Base-by-base conservation (phyloP, 148 eudicot species). In the Amaranthus hypochondriacus region DNA sequence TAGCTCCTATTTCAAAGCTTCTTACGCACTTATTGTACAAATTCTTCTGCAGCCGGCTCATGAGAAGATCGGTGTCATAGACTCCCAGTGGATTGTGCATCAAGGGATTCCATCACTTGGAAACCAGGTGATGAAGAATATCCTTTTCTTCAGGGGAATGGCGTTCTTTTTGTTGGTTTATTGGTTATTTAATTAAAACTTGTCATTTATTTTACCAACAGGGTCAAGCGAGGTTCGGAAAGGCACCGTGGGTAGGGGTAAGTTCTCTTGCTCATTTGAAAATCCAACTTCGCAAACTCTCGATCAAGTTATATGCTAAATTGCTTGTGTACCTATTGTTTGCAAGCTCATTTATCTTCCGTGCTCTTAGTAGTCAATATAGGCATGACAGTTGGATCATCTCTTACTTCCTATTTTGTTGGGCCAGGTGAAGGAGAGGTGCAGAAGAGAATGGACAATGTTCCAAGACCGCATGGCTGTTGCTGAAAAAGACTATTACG, bases 61-160 rank as follows among this genome's bases (percentile, higher is more conserved):
- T 52, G 89, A 90, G 84, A 90, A 88, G 70, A 92, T 92, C 65
- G 97, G 97, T 59, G 96, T 92, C 15, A 87, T 92, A 60, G 97
- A 92, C 82, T 62, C 97, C 69, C 93, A 92, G 55, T 90, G 92
- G 92, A 83, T 92, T 72, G 83, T 90, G 69, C 97, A 92, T 85
- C 91, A 88, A 70, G 78, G 85, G 2, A 84, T 92, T 81, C 97
- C 96, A 67, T 83, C 97, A 56, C 96, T 92, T 28, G 96, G 97
- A 77, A 90, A 86, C 60, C 96, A 92, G 89, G 97, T 84, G 82
- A 13, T 48, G 21, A 61, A 12, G 6, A 18, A n/a, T 6, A 5
- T 70, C 10, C 9, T 0, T 51, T 50, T 74, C 21, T 51, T 28
- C 2, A 2, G 39, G 39, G 39, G 39, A 28, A 28, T 28, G 39